phyloP scores from a whole-genome alignment of 148 eudicot genomes.

The Camellia granthamiana region DNA sequence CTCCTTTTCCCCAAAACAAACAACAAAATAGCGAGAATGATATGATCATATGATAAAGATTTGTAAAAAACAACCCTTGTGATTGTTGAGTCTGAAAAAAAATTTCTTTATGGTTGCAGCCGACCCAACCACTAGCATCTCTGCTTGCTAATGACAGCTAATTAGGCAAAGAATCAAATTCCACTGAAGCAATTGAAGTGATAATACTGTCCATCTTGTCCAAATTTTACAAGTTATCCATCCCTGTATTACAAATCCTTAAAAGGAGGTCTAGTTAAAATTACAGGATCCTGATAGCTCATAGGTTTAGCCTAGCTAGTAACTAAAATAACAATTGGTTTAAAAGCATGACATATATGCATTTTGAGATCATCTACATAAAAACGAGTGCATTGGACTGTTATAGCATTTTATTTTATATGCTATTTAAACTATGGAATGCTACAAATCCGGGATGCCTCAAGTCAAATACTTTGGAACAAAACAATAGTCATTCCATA shows the following conservation, averaged over 20 bases:
- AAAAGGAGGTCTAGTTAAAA: not conserved
- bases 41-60: not conserved
- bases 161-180: not conserved
- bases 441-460: not conserved
- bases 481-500: not conserved
- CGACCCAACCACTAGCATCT: not conserved
- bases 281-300: not conserved
- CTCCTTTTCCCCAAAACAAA: slow-evolving; percentile 7
- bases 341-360: not conserved
- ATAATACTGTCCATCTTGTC: too few species aligned
- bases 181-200: not conserved
- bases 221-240: not conserved
- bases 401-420: not conserved
- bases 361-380: not conserved
- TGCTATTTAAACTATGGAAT: not conserved
- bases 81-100: not conserved
- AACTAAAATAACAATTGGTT: not conserved
- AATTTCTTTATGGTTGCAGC: not conserved
- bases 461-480: not conserved
- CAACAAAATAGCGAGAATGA: not conserved
- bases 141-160: not conserved
- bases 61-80: not conserved
- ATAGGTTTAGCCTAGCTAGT: not conserved
- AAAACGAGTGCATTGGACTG: not conserved
- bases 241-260: not conserved